Evolutionary conservation across 345 rosid species (phyloP), one percentile per base, ranked within the genome.

Genomic region (Boechera divaricarpa): DNA sequence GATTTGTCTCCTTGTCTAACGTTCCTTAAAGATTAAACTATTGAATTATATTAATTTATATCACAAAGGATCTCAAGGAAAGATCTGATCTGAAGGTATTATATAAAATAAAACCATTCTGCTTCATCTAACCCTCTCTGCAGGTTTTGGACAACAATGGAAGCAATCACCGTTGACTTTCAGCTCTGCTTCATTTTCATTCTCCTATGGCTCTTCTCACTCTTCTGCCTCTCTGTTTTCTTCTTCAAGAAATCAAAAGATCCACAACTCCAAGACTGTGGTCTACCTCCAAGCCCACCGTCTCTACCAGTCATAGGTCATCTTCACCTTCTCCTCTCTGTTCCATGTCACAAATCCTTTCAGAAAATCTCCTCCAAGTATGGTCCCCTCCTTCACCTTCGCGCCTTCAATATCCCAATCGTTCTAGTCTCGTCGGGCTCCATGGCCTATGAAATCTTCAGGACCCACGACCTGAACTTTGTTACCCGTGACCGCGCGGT

Each of bases 251-350:
- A 82, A 71, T 64, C 65, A 8, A 61, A 35, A 13, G 52, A 67
- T 15, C 38, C 31, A 33, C 21, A 18, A 28, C 26, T 10, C 53
- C 18, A 67, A 58, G 75, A 58, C 24, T 79, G 67, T 57, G 26
- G 33, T 33, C 80, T 80, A 24, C 88, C 86, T 67, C 90, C 86
- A 3, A 83, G 86, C 45, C 88, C 88, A 33, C 80, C 82, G 0
- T 74, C 79, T 13, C 18, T 83, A 28, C 90, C 84, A 6, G 4
- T 83, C 52, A 82, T 82, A 28, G 87, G 87, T 55, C 90, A 85
- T 63, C 79, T 83, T 32, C 90, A 83, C 70, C 67, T 45, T 63
- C 83, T 75, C 53, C 74, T 83, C 11, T 72, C 67, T 32, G 67
- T 74, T 63, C 53, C 71, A 28, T 18, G 65, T 24, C 15, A 78